A percentile compares a stretch with the other conserved stretches of the same genome.
These are phyloP conservation scores for Catharanthus roseus DNA, from an alignment of 257 asterid species.

Conservation along the genomic window DNA sequence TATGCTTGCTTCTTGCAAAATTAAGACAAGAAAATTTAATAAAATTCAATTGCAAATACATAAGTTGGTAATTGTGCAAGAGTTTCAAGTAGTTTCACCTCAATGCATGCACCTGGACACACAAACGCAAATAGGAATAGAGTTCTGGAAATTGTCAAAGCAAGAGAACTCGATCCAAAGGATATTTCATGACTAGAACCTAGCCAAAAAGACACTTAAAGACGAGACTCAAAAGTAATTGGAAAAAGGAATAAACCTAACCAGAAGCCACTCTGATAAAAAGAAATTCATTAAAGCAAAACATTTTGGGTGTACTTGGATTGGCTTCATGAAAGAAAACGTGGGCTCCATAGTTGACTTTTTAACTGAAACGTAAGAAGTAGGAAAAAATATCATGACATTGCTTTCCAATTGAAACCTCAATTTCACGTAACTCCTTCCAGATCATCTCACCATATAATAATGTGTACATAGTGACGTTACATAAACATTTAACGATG, in stretches of 20 bases:
- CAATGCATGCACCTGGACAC: not conserved
- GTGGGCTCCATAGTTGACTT: too few species aligned
- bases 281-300: too few species aligned
- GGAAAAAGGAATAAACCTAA: not conserved
- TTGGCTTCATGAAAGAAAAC: too few species aligned
- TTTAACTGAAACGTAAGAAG: too few species aligned
- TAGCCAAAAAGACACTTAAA: not conserved
- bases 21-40: not conserved
- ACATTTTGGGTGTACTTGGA: too few species aligned
- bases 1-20: too few species aligned
- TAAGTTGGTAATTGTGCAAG: not conserved
- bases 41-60: not conserved
- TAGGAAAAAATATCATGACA: too few species aligned
- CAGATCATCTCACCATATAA: not conserved
- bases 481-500: not conserved
- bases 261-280: not conserved
- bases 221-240: not conserved
- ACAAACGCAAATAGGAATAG: not conserved
- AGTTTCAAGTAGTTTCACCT: not conserved
- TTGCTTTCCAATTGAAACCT: too few species aligned
- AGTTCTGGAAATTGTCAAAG: not conserved
- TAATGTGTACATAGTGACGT: not conserved
- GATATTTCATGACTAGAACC: not conserved
- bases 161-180: not conserved
- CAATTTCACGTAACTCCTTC: not conserved